These are phyloP conservation scores for Chaetoceros tenuissimus DNA, from an alignment of 108 stramenopile genomes.

Conservation along the genomic window DNA sequence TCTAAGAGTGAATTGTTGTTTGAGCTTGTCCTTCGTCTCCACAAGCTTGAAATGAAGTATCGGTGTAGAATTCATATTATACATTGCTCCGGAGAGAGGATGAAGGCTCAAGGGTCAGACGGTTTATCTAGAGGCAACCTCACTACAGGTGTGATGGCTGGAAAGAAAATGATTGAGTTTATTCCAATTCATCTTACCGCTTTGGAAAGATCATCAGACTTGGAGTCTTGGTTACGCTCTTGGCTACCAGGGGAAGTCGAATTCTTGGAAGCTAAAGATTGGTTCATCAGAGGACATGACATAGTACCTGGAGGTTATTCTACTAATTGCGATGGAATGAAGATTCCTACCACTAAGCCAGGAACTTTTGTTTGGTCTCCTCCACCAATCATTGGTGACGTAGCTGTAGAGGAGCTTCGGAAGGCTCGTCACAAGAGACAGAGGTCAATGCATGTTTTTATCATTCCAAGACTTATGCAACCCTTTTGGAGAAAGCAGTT, in stretches of 20 bases:
- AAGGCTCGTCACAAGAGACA: slow-evolving; percentile 24
- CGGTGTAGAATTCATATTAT: slow-evolving; percentile 9
- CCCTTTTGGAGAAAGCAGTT: slow-evolving; percentile 20
- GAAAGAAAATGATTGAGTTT: slow-evolving; percentile 9
- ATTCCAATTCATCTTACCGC: slow-evolving; percentile 20
- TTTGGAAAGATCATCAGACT: slow-evolving; percentile 6
- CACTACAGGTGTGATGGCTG: slow-evolving; percentile 13
- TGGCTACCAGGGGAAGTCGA: not conserved
- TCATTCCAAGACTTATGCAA: slow-evolving; percentile 33
- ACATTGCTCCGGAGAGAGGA: slow-evolving; percentile 18
- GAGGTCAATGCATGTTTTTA: slow-evolving; percentile 2
- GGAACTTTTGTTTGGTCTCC: slow-evolving; percentile 15
- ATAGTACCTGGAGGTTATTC: not conserved
- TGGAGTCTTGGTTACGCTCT: slow-evolving; percentile 12
- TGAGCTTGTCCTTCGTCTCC: slow-evolving; percentile 15
- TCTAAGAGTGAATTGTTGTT: slow-evolving; percentile 11
- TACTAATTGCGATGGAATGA: slow-evolving; percentile 7
- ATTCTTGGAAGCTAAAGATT: not conserved
- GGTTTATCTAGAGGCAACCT: slow-evolving; percentile 14
- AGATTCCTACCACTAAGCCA: slow-evolving; percentile 2
- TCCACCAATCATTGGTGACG: slow-evolving; percentile 15
- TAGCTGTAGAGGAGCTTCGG: slow-evolving; percentile 18
- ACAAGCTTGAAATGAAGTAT: slow-evolving; percentile 10
- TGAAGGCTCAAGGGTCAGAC: slow-evolving; percentile 17
- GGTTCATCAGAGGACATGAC: not conserved